Percentiles rank a stretch among this genome's conserved stretches.
These are phyloP conservation scores for Trichoderma afroharzianum DNA, from an alignment of 2,329 filamentous ascomycete genomes.

Conservation along the genomic window DNA sequence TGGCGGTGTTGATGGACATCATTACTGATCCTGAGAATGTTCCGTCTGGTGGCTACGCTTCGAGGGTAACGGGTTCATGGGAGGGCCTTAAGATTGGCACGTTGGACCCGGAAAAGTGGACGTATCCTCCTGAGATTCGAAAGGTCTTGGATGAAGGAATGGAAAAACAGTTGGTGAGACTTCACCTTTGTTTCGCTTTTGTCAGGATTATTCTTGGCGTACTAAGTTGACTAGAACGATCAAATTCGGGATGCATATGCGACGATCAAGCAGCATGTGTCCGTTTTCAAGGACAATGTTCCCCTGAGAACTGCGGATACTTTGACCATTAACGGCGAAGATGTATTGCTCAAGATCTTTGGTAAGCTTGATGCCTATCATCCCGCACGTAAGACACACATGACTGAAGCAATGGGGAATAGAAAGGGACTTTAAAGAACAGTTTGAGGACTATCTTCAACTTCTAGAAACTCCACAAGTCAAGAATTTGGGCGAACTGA, in stretches of 20 bases:
- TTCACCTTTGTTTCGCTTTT: not conserved
- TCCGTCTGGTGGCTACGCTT: slow-evolving; percentile 9
- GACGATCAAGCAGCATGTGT: slow-evolving; percentile 3
- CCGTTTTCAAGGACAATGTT: not conserved
- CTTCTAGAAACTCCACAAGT: not conserved
- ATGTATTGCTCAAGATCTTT: not conserved
- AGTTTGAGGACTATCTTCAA: not conserved
- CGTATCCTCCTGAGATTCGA: not conserved
- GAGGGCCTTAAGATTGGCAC: slow-evolving; percentile 15
- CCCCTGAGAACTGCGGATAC: not conserved
- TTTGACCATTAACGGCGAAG: not conserved
- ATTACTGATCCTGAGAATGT: not conserved
- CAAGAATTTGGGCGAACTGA: not conserved
- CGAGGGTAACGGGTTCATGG: slow-evolving; percentile 15
- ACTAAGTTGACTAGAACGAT: not conserved
- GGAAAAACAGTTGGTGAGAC: slow-evolving; percentile 6
- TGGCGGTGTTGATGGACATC: slow-evolving; percentile 17
- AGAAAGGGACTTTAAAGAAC: not conserved
- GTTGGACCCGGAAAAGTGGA: slow-evolving; percentile 19
- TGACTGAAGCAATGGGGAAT: not conserved
- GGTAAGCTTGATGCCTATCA: not conserved
- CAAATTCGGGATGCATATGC: slow-evolving; percentile 2
- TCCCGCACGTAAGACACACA: not conserved
- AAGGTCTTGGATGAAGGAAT: not conserved
- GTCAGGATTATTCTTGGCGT: not conserved